Conservation (phyloP, 257 asterid genomes). For the Forsythia viridissima region DNA sequence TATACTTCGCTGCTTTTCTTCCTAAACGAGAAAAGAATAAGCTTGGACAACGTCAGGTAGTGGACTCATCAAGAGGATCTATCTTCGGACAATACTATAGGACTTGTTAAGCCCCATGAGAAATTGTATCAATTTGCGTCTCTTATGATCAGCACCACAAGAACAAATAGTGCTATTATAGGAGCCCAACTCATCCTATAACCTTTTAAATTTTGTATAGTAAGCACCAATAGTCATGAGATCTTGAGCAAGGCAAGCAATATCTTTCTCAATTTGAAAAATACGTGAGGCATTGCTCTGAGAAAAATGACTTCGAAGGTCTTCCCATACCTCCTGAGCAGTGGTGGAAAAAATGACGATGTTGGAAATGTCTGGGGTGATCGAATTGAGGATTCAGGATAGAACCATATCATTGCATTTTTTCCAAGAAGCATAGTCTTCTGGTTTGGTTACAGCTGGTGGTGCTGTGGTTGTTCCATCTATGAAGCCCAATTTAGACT, state of each 20-base stretch:
- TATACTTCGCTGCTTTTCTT: background rate
- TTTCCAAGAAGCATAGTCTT: background rate
- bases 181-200: too few species aligned
- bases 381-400: background rate
- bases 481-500: background rate
- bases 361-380: background rate
- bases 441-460: background rate
- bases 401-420: background rate
- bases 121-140: slow-evolving; percentile 2
- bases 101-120: slow-evolving; percentile 2
- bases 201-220: background rate
- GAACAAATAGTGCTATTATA: too few species aligned
- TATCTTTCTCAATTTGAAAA: background rate
- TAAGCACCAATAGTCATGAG: background rate
- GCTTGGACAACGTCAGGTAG: background rate
- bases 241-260: background rate
- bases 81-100: background rate
- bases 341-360: background rate
- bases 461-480: background rate
- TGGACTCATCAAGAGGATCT: background rate
- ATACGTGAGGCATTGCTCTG: background rate
- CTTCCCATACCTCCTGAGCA: background rate
- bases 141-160: background rate
- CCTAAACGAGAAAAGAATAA: too few species aligned
- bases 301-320: background rate